Evolutionary conservation across 192 early-diverging fungal genomes (phyloP), one percentile per base, ranked within the genome.

Genomic region (Backusella mclennaniae): DNA sequence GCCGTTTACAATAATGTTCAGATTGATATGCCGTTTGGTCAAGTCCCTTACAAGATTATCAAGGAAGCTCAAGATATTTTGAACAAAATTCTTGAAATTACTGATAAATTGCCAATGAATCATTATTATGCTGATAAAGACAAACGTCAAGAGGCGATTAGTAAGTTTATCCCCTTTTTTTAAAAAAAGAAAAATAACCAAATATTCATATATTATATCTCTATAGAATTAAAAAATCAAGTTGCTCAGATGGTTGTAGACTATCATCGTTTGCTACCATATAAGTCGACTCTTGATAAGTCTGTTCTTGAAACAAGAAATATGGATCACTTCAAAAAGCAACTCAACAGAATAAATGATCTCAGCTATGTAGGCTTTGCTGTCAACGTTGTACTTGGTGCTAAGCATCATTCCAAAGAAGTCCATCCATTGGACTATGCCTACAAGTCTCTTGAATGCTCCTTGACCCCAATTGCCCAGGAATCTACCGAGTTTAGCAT

Each of bases 11-110:
- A 92, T 88, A 90, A 85, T 84, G 19, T n/a, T 31, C 82, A 90
- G 67, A 87, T 95, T 59, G 93, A 91, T 52, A 93, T 95, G 84
- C 94, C 93, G 6, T 80, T 95, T 6, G 94, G 94, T 36, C 91
- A 95, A 73, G 83, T 95, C 6, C 89, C 88, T 36, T 90, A 92
- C 72, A 74, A 71, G 0, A 87, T 86, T 11, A 88, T 95, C 53
- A 79, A 88, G 29, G 76, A 85, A 63, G 91, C 89, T 35, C 89
- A 88, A 67, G 35, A 82, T 14, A 86, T 90, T 35, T 81, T 95
- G 52, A 88, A 87, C 46, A 33, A 82, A 72, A 87, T 95, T 38
- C 77, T 86, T 26, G 80, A 83, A 4, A 86, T 83, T 38, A 31
- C 90, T 7, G 33, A 74, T 35, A 26, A 49, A 9, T 14, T 74